Evolutionary conservation across 2,329 filamentous ascomycete species (phyloP), one percentile per base, ranked within the genome.

Genomic region (Ceratocystis variospora): DNA sequence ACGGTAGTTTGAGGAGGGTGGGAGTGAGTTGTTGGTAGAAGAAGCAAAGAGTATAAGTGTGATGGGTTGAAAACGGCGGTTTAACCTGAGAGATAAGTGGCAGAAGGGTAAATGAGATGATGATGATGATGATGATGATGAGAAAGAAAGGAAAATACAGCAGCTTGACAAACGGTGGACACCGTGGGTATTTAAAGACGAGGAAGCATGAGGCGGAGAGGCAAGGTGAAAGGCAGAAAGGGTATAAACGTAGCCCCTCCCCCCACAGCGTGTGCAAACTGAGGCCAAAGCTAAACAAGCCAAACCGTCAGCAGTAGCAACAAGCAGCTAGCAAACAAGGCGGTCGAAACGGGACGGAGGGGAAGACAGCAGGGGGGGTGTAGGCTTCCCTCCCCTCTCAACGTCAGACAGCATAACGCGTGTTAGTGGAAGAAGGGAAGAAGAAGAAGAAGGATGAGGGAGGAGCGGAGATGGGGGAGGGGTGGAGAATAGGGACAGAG

Each of bases 1-100:
- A 64, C 71, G 71, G 64, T 67, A 67, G 63, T 66, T 57, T 61
- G 61, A 10, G 12, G 22, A n/a, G 41, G 59, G 68, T 63, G 70
- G 68, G 7, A 28, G 25, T 28, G 22, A 50, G 6, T 3, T 22
- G 37, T 41, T 41, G 37, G 37, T 12, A 41, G 69, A 69, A 57
- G 8, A 48, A 25, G 17, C 37, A 33, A 17, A 19, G 44, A 41
- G 45, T 46, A 57, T 25, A 25, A 61, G 22, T 44, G 25, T 12
- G 8, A 33, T 62, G 57, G 28, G 53, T 33, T 31, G 10, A 31
- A 57, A 41, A 41, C 37, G 10, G 28, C 22, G 53, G 50, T 25
- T 19, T 55, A 65, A 31, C 44, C n/a, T 31, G 50, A 55, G 17
- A 33, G 22, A 22, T 48, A 45, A 12, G 63, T 62, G 62, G 62